A percentile compares a stretch with the other conserved stretches of the same genome.
Evolutionary conservation across 768 basidiomycete species (phyloP).

Genomic region (Mycena crocata): DNA sequence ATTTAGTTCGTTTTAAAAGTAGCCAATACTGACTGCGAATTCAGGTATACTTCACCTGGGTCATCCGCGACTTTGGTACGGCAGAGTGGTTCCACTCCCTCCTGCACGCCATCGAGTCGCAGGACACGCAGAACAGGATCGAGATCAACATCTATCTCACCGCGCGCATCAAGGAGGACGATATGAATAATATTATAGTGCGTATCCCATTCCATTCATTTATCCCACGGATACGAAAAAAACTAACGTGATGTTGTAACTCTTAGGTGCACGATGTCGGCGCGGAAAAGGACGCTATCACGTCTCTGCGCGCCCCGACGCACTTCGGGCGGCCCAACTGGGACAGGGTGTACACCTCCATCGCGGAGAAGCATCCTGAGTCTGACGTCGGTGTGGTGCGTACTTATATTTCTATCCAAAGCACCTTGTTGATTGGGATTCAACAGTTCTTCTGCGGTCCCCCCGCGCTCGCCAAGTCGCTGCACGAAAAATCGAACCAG

Average conservation of each 20-base stretch:
- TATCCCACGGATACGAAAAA: background rate
- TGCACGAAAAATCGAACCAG: conserved; percentile 88
- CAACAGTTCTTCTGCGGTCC: conserved; percentile 91
- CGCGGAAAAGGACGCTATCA: conserved; percentile 92
- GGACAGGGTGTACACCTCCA: conserved; percentile 78
- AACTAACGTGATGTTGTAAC: background rate
- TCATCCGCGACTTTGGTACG: conserved; percentile 91
- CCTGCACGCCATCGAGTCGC: conserved; percentile 92
- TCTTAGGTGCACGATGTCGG: conserved; percentile 94
- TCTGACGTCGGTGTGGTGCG: conserved; percentile 91
- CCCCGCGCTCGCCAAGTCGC: conserved; percentile 69
- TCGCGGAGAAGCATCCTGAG: conserved; percentile 86
- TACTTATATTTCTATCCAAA: background rate
- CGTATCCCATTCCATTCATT: conserved; percentile 32
- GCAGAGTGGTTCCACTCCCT: conserved; percentile 97
- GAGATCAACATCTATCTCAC: conserved; percentile 97
- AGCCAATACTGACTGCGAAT: too few species aligned
- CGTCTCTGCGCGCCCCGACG: conserved; percentile 88
- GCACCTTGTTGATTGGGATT: background rate
- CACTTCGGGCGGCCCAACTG: conserved; percentile 94
- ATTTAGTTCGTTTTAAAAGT: background rate
- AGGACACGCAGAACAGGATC: conserved; percentile 86
- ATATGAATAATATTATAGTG: conserved; percentile 93
- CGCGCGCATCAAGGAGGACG: conserved; percentile 90
- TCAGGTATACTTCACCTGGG: conserved; percentile 92